Conservation (phyloP, 176 grass and related monocot genomes). For the Aechmea fasciata region DNA sequence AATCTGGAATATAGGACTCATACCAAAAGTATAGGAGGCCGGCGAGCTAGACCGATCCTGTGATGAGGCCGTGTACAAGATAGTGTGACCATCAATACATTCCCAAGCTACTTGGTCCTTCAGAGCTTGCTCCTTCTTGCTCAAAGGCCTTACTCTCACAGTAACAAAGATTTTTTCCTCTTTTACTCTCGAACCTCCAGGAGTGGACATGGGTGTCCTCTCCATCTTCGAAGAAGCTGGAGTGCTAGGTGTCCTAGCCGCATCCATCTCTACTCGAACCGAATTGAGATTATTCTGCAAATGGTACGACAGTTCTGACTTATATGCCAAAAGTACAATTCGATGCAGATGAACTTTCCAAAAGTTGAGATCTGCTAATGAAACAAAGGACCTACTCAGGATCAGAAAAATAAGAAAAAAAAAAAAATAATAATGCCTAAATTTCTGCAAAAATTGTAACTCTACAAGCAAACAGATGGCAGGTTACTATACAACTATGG, state of each 20-base stretch:
- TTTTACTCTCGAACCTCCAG: conserved; percentile 65
- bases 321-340: background rate
- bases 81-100: conserved; percentile 58
- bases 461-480: too few species aligned
- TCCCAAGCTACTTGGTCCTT: conserved; percentile 75
- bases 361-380: background rate
- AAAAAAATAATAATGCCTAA: too few species aligned
- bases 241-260: conserved; percentile 49
- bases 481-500: too few species aligned
- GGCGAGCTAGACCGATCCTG: conserved; percentile 47
- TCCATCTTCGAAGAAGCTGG: conserved; percentile 57
- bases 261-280: conserved; percentile 24
- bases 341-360: background rate
- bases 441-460: too few species aligned
- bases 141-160: conserved; percentile 69
- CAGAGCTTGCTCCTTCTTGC: conserved; percentile 50
- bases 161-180: conserved; percentile 99
- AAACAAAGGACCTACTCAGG: background rate
- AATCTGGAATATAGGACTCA: background rate
- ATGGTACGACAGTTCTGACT: background rate
- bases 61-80: conserved; percentile 45
- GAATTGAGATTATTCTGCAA: background rate
- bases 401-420: too few species aligned
- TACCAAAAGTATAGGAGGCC: conserved; percentile 80
- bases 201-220: conserved; percentile 43